Percentiles rank a stretch among this genome's conserved stretches.
phyloP scores from a whole-genome alignment of 2,329 filamentous ascomycete genomes.

The Colletotrichum chrysophilum region DNA sequence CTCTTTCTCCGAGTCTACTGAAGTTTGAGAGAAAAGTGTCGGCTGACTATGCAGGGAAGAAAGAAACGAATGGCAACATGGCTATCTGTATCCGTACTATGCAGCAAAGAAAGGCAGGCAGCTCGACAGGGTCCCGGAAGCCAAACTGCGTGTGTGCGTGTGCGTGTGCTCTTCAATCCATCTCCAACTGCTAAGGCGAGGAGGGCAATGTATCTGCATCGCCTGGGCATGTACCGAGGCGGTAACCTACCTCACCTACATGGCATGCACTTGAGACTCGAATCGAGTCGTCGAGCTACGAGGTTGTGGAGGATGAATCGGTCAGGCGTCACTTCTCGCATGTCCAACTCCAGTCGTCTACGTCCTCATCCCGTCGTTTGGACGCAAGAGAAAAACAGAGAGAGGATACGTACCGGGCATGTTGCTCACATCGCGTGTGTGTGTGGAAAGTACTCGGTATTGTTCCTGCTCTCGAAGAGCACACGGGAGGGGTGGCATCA shows the following conservation, averaged over 20 bases:
- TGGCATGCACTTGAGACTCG: background rate
- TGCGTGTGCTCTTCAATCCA: background rate
- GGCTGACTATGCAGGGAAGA: background rate
- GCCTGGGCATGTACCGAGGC: background rate
- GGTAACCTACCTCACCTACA: background rate
- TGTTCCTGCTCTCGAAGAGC: background rate
- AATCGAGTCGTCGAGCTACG: background rate
- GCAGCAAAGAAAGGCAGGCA: background rate
- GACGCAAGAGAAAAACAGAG: background rate
- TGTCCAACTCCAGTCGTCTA: background rate
- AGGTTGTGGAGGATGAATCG: background rate
- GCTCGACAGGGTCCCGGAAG: background rate
- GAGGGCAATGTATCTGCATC: background rate
- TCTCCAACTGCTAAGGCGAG: background rate
- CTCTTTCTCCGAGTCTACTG: conserved; percentile 12
- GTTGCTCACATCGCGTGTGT: background rate
- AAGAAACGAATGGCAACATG: background rate
- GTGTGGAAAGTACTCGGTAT: background rate
- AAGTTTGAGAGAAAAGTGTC: background rate
- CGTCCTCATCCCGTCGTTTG: background rate
- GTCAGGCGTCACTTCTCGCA: conserved; percentile 2
- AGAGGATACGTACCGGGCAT: background rate
- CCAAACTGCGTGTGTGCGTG: background rate
- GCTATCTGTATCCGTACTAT: background rate
- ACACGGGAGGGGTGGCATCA: background rate